phyloP scores from a whole-genome alignment of 176 grass and related monocot species.

The sorghum (Sorghum bicolor) region DNA sequence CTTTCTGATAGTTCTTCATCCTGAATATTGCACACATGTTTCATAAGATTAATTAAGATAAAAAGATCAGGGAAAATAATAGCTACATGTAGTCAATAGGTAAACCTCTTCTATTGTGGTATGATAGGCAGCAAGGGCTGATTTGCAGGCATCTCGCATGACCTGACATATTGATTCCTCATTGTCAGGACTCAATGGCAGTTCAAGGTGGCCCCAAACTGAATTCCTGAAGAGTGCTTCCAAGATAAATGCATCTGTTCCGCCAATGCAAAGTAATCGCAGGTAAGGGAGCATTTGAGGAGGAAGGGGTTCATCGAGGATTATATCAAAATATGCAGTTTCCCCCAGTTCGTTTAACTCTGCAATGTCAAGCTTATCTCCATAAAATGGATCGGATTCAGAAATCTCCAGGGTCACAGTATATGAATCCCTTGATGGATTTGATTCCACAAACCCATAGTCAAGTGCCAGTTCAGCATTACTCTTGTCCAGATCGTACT shows the following conservation, averaged over 20 bases:
- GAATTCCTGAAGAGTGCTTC: slow-evolving; percentile 91
- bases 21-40: slow-evolving; percentile 42
- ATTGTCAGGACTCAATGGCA: slow-evolving; percentile 79
- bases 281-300: slow-evolving; percentile 80
- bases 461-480: slow-evolving; percentile 88
- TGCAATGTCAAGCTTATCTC: slow-evolving; percentile 87
- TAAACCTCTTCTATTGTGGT: slow-evolving; percentile 82
- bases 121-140: slow-evolving; percentile 63
- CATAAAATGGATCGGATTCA: slow-evolving; percentile 92
- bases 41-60: slow-evolving; percentile 10
- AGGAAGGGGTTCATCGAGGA: slow-evolving; percentile 58
- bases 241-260: slow-evolving; percentile 88
- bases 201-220: slow-evolving; percentile 88
- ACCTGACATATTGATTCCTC: slow-evolving; percentile 87
- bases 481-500: slow-evolving; percentile 84
- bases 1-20: slow-evolving; percentile 66
- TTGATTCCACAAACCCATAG: slow-evolving; percentile 78
- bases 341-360: slow-evolving; percentile 80
- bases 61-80: slow-evolving; percentile 23
- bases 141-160: slow-evolving; percentile 79
- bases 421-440: slow-evolving; percentile 61
- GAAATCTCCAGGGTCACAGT: slow-evolving; percentile 83
- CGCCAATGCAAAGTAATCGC: slow-evolving; percentile 76
- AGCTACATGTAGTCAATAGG: neutral
- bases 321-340: slow-evolving; percentile 80